Conservation (phyloP, 768 basidiomycete genomes). For the Tylopilus sp. region DNA sequence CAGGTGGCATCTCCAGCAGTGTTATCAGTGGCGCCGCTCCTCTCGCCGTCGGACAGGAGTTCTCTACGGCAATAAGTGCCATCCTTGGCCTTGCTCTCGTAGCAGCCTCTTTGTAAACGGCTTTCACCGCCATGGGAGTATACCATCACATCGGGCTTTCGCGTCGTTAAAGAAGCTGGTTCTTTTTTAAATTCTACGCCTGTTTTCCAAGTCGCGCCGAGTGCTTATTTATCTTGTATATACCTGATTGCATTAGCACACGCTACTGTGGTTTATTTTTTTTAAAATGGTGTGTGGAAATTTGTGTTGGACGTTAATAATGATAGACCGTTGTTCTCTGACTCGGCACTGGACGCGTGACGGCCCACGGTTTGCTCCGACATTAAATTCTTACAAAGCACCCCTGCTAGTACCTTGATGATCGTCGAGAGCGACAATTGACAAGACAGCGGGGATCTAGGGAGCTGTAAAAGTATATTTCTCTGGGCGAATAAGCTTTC, state of each 20-base stretch:
- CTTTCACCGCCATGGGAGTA: constrained; percentile 9
- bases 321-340: constrained; percentile 2
- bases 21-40: constrained; percentile 31
- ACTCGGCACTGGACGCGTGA: constrained; percentile 1
- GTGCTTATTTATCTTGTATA: constrained; percentile 18
- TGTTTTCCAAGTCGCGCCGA: constrained; percentile 6
- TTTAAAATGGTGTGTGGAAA: neutral
- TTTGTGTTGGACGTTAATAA: neutral
- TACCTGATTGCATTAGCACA: constrained; percentile 13
- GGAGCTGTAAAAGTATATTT: constrained; percentile 9
- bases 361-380: neutral
- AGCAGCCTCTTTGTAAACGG: constrained; percentile 26
- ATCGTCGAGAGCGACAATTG: constrained; percentile 8
- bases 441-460: constrained; percentile 22
- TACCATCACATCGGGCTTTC: constrained; percentile 17
- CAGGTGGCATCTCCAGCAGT: constrained; percentile 51
- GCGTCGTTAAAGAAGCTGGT: constrained; percentile 22
- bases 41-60: constrained; percentile 21
- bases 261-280: constrained; percentile 1
- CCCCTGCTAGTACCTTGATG: neutral
- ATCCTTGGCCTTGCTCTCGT: constrained; percentile 33
- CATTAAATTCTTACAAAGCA: constrained; percentile 1
- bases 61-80: constrained; percentile 29
- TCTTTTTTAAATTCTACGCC: constrained; percentile 14
- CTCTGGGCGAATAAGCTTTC: constrained; percentile 7